Evolutionary conservation across 78 protist species (phyloP).

Genomic region (Speleostelium caveatum): DNA sequence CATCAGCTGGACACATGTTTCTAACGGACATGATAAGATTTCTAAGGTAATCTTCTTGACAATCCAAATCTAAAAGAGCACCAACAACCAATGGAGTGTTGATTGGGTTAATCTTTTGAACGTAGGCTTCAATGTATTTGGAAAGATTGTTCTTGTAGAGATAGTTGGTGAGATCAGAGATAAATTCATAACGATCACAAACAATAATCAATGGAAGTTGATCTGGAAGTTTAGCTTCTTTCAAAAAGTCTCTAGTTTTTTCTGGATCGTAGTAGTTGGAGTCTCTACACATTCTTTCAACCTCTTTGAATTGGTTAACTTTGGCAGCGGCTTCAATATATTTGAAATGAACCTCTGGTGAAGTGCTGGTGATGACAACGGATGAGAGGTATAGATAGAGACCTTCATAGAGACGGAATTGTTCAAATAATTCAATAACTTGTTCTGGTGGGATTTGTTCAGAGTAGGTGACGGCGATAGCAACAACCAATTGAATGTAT

Average conservation of each 20-base stretch:
- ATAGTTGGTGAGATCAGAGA: conserved; percentile 97
- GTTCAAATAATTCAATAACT: conserved; percentile 95
- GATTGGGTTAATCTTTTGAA: conserved; percentile 93
- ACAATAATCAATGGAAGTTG: conserved; percentile 99
- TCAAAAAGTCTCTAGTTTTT: conserved; percentile 95
- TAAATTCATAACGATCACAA: conserved; percentile 97
- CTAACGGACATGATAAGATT: conserved; percentile 90
- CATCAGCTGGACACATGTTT: conserved; percentile 91
- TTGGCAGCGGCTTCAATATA: conserved; percentile 98
- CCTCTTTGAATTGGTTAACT: conserved; percentile 94
- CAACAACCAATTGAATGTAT: conserved; percentile 95
- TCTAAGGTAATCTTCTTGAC: conserved; percentile 95
- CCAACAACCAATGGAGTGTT: conserved; percentile 98
- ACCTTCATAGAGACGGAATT: conserved; percentile 92
- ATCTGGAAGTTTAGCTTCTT: conserved; percentile 96
- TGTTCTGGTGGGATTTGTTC: conserved; percentile 88
- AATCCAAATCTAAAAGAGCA: conserved; percentile 96
- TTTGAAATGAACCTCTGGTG: conserved; percentile 97
- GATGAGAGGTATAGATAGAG: conserved; percentile 86
- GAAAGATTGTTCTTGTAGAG: conserved; percentile 90
- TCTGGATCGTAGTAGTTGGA: conserved; percentile 94
- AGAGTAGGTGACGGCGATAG: conserved; percentile 95
- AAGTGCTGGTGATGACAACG: conserved; percentile 86
- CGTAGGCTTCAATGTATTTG: conserved; percentile 97
- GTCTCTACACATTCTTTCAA: conserved; percentile 98